A percentile compares a stretch with the other conserved stretches of the same genome.
phyloP scores from a whole-genome alignment of 2,329 filamentous ascomycete species.

The Zalaria obscura region DNA sequence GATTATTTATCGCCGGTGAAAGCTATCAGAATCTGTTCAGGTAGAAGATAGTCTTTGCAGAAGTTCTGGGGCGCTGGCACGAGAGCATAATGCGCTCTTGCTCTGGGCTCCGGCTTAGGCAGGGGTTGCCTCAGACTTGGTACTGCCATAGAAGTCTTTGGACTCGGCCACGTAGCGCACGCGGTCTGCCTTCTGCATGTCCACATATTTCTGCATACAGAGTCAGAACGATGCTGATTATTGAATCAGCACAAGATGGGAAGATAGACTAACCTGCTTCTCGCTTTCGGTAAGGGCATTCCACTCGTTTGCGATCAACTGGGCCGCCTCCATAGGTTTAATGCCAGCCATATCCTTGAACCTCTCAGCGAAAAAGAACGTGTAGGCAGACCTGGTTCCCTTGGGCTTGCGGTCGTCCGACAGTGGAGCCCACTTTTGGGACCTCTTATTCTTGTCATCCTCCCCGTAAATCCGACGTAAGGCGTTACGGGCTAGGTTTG shows the following conservation, averaged over 20 bases:
- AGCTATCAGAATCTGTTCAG: too few relatives aligned
- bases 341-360: slow-evolving; percentile 35
- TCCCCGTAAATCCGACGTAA: slow-evolving; percentile 14
- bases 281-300: slow-evolving; percentile 29
- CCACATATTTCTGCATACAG: background rate
- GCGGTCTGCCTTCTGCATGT: background rate
- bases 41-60: too few relatives aligned
- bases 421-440: slow-evolving; percentile 20
- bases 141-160: background rate
- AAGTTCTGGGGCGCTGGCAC: too few relatives aligned
- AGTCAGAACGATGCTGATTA: background rate
- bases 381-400: slow-evolving; percentile 22
- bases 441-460: slow-evolving; percentile 5
- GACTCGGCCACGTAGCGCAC: background rate
- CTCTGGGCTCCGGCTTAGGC: too few relatives aligned
- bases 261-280: slow-evolving; percentile 28
- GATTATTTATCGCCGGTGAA: too few relatives aligned
- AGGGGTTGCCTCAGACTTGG: too few relatives aligned
- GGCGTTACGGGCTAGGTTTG: slow-evolving; percentile 41
- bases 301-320: slow-evolving; percentile 33
- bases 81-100: too few relatives aligned
- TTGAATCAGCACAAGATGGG: background rate
- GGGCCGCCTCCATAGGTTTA: slow-evolving; percentile 21
- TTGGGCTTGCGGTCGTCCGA: slow-evolving; percentile 42
- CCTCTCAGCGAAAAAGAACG: slow-evolving; percentile 32